Evolutionary conservation across 345 rosid genomes (phyloP), one percentile per base, ranked within the genome.

Genomic region (Corchorus olitorius): DNA sequence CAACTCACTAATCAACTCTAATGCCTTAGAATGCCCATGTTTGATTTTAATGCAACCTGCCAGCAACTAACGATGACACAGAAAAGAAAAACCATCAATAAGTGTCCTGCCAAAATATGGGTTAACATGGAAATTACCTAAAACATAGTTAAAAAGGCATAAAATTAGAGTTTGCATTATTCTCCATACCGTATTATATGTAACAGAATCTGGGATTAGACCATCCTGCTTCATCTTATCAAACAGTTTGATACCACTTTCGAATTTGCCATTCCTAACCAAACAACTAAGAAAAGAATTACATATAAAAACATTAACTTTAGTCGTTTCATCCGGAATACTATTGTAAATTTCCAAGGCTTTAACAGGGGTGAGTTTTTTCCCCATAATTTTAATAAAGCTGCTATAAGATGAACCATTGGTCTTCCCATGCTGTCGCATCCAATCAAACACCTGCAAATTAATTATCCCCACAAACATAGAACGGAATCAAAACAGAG

Each of bases 181-280:
- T 14, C 53, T 41, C 56, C 85, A 19, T 87, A 95, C 99, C 87
- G 92, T 87, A 70, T 90, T 95, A 78, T 93, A 95, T 0, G 99
- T 90, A 63, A 95, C 78, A 39, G 84, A 84, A 88, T 95, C 97
- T n/a, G 99, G 99, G 80, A 70, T 75, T 34, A 95, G 87, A 54
- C 99, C 99, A 83, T 79, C 79, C 35, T 77, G 93, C 96, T 93
- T 93, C 99, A 92, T 95, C 84, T 95, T 83, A 84, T 87, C 88
- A 86, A 95, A 95, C 84, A 89, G 73, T 74, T 86, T 88, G 75
- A 92, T 70, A 83, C 92, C 76, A 67, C 84, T 83, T 48, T 91
- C 84, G 41, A 89, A 82, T 83, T 88, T 95, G 54, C 93, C 92
- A 85, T 84, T 92, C 87, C 79, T 91, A 54, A 90, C 88, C 55